These are phyloP conservation scores for Lippia alba DNA, from an alignment of 305 asterid species.

Conservation along the genomic window DNA sequence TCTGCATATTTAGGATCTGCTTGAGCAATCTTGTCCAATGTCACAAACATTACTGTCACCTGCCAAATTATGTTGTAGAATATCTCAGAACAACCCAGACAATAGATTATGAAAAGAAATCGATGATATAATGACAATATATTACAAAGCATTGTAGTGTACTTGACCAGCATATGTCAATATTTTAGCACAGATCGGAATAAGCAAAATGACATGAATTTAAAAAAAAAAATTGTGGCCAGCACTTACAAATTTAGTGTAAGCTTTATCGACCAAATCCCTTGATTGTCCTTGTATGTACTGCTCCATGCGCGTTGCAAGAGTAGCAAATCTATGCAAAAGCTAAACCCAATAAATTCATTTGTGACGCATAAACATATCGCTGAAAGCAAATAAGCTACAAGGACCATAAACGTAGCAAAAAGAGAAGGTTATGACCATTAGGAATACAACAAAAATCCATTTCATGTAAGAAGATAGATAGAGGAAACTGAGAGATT, in stretches of 20 bases:
- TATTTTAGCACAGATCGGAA: conserved; percentile 13
- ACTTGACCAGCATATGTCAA: conserved; percentile 2
- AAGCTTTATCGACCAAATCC: conserved; percentile 98
- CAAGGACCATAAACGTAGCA: conserved; percentile 14
- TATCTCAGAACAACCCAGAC: conserved; percentile 31
- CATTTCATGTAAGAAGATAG: not conserved
- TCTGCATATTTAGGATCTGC: conserved; percentile 83
- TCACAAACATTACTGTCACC: conserved; percentile 96
- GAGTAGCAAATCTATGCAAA: conserved; percentile 80
- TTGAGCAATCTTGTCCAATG: conserved; percentile 94
- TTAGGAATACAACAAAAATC: not conserved
- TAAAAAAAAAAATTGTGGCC: conserved; percentile 17
- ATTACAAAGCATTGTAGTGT: conserved; percentile 7
- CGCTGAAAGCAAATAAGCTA: conserved; percentile 24
- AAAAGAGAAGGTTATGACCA: conserved; percentile 15
- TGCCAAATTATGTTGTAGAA: conserved; percentile 53
- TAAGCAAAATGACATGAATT: conserved; percentile 10
- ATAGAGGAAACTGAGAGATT: not conserved
- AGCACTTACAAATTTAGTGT: conserved; percentile 83
- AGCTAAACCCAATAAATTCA: conserved; percentile 38
- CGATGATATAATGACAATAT: conserved; percentile 18
- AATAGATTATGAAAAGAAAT: conserved; percentile 21
- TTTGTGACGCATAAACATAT: conserved; percentile 15
- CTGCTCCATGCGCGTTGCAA: conserved; percentile 99
- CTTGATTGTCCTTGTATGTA: conserved; percentile 98